These are phyloP conservation scores for Rosa multiflora DNA, from an alignment of 306 rosid genomes.

Conservation along the genomic window DNA sequence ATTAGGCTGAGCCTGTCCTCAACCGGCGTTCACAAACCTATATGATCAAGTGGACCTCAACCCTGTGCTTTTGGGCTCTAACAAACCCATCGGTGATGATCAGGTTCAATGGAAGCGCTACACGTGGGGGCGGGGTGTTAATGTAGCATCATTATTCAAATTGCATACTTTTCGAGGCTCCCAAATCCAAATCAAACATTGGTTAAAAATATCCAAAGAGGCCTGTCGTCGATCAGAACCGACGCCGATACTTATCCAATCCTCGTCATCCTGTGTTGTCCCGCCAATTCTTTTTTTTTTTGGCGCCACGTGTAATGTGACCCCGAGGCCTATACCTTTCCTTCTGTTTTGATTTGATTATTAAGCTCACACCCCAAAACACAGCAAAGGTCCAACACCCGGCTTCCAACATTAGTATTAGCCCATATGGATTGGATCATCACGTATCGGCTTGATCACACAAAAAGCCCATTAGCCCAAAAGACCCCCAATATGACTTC, in stretches of 20 bases:
- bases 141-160: not conserved
- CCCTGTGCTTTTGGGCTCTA: too few relatives aligned
- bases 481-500: not conserved
- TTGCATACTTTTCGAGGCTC: not conserved
- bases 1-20: not conserved
- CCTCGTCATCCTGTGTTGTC: slow-evolving; percentile 30
- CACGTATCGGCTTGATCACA: not conserved
- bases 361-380: not conserved
- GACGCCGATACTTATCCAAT: slow-evolving; percentile 39
- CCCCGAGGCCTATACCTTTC: not conserved
- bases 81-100: not conserved
- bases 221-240: not conserved
- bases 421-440: not conserved
- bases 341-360: too few relatives aligned
- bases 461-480: not conserved
- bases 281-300: not conserved
- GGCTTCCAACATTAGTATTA: not conserved
- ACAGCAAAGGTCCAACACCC: not conserved
- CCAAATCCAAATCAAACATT: not conserved
- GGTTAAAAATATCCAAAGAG: not conserved
- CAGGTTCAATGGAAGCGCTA: not conserved
- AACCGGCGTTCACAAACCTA: not conserved
- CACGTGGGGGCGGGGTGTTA: too few relatives aligned
- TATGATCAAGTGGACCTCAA: too few relatives aligned
- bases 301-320: not conserved